phyloP scores from a whole-genome alignment of 2,329 filamentous ascomycete species.

The Fusarium duplospermum region DNA sequence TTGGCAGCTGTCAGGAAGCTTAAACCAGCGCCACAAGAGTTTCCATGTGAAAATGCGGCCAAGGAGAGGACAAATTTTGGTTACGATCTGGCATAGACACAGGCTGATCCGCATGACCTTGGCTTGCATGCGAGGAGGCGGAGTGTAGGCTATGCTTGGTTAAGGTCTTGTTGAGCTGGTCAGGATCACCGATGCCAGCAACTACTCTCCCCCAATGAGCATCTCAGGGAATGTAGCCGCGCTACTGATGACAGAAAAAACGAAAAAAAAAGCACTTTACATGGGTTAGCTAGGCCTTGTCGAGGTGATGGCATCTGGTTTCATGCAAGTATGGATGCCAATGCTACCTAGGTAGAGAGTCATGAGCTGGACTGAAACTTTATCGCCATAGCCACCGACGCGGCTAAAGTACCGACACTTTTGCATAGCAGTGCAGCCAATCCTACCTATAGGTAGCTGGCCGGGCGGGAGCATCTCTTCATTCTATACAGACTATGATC shows the following conservation, averaged over 20 bases:
- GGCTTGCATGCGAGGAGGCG: background rate
- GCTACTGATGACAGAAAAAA: background rate
- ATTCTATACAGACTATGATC: no score
- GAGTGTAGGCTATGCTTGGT: background rate
- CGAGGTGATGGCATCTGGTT: background rate
- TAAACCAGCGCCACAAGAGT: conserved; percentile 68
- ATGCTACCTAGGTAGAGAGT: background rate
- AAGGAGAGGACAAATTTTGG: conserved; percentile 62
- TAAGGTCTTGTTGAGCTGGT: background rate
- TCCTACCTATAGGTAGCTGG: background rate
- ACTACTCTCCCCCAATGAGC: conserved; percentile 3
- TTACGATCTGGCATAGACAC: background rate
- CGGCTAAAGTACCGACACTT: background rate
- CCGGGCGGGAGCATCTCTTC: background rate
- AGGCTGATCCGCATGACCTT: background rate
- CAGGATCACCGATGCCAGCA: background rate
- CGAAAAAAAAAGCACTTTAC: background rate
- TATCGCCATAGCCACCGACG: background rate
- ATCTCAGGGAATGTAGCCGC: background rate
- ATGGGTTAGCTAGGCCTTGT: background rate
- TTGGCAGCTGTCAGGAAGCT: background rate
- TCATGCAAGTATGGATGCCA: background rate
- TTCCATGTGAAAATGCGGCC: conserved; percentile 70
- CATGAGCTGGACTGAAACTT: background rate
- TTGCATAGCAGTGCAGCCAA: background rate